Percentiles rank a stretch among this genome's conserved stretches.
Conservation (phyloP, 2,329 filamentous ascomycete species). For the Aspergillus latus region DNA sequence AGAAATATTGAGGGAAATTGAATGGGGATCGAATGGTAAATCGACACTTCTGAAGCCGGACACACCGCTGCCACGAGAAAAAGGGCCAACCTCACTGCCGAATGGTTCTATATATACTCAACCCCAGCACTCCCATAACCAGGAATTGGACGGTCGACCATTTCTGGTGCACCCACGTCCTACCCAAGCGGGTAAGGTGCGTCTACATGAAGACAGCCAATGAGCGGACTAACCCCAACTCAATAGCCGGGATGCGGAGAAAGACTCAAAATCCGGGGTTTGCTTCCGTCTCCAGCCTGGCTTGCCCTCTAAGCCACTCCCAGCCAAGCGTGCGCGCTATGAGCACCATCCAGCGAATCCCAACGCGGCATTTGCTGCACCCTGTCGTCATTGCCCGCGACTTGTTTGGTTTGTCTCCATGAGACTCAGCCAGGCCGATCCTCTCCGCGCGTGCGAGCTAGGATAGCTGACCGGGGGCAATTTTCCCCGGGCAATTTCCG, state of each 20-base stretch:
- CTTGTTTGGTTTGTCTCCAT: not conserved
- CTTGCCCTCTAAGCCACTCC: not conserved
- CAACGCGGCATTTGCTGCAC: not conserved
- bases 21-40: not conserved
- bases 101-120: constrained; percentile 8
- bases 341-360: not conserved
- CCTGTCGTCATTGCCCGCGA: constrained; percentile 1
- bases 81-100: not conserved
- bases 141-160: not conserved
- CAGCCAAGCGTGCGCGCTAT: not conserved
- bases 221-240: constrained; percentile 6
- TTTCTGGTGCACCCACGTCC: not conserved
- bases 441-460: not conserved
- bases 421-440: not conserved
- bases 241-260: constrained; percentile 18
- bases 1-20: not conserved
- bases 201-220: not conserved
- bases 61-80: not conserved
- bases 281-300: constrained; percentile 1
- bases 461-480: not conserved
- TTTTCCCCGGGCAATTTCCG: not conserved
- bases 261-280: constrained; percentile 7
- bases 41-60: not conserved
- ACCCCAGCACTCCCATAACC: not conserved
- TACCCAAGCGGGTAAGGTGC: constrained; percentile 1